Percentiles rank a stretch among this genome's conserved stretches.
phyloP scores from a whole-genome alignment of 208 protist genomes.

The Leishmania lainsoni region DNA sequence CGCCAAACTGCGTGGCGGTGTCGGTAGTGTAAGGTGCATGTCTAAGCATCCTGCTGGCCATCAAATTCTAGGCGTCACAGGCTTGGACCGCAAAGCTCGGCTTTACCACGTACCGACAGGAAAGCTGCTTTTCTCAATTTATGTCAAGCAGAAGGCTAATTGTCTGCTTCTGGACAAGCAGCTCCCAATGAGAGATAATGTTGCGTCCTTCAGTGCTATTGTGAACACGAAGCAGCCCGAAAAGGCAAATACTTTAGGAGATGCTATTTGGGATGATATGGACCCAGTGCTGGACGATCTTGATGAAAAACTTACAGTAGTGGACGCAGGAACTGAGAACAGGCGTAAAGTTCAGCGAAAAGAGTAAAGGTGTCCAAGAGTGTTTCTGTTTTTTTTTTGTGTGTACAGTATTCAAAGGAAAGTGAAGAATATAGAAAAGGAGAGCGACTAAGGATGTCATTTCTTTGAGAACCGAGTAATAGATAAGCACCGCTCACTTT shows the following conservation, averaged over 20 bases:
- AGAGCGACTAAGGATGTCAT: background rate
- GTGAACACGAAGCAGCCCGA: slow-evolving; percentile 72
- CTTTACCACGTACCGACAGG: slow-evolving; percentile 86
- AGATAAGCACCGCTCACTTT: background rate
- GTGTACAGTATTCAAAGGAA: slow-evolving; percentile 4
- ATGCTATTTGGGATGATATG: slow-evolving; percentile 88
- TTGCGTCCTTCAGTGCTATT: slow-evolving; percentile 60
- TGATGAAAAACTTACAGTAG: slow-evolving; percentile 25
- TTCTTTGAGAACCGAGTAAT: background rate
- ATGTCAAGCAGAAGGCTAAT: slow-evolving; percentile 72
- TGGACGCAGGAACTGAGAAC: background rate
- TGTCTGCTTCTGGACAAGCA: slow-evolving; percentile 71
- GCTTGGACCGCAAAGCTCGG: slow-evolving; percentile 77
- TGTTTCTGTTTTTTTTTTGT: background rate
- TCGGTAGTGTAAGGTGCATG: slow-evolving; percentile 84
- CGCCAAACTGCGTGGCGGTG: slow-evolving; percentile 80
- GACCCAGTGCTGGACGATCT: slow-evolving; percentile 80
- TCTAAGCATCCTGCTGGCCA: slow-evolving; percentile 81
- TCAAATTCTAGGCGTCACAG: slow-evolving; percentile 75
- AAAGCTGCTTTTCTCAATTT: slow-evolving; percentile 73
- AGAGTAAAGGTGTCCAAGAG: background rate
- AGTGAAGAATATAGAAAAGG: background rate
- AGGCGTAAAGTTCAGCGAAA: slow-evolving; percentile 8
- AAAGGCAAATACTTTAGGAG: slow-evolving; percentile 59
- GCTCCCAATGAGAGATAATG: slow-evolving; percentile 64